A percentile compares a stretch with the other conserved stretches of the same genome.
Conservation (phyloP, 2,329 filamentous ascomycete species). For the Peltaster fructicola region DNA sequence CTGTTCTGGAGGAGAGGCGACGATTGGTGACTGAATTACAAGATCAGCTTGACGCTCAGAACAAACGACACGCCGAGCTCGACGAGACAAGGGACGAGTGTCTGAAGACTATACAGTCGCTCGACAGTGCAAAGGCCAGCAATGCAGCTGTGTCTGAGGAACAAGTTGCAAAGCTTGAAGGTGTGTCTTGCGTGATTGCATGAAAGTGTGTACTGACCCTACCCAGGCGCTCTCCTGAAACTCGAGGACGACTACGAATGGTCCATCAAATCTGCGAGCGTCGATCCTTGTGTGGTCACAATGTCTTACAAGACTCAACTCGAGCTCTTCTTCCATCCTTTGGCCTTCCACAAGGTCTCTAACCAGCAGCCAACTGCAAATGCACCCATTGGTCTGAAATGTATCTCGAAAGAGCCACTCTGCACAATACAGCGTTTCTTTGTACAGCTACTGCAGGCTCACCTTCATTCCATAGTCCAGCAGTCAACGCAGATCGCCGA, state of each 20-base stretch:
- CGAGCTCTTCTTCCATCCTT: conserved; percentile 53
- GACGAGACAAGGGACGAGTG: conserved; percentile 51
- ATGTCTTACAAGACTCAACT: conserved; percentile 58
- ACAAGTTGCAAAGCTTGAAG: too few species aligned
- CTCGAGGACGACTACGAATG: conserved; percentile 54
- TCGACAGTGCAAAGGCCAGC: too few species aligned
- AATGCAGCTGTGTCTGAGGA: too few species aligned
- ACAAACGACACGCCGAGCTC: conserved; percentile 43
- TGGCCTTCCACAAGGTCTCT: conserved; percentile 32
- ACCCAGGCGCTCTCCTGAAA: conserved; percentile 46
- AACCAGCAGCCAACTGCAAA: conserved; percentile 19
- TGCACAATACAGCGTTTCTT: conserved; percentile 59
- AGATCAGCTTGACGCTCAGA: conserved; percentile 48
- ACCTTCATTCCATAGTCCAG: conserved; percentile 45
- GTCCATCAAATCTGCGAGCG: conserved; percentile 45
- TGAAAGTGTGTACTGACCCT: too few species aligned
- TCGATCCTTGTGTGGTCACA: conserved; percentile 45
- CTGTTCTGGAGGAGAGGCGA: conserved; percentile 53
- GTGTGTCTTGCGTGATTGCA: too few species aligned
- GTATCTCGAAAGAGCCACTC: conserved; percentile 37
- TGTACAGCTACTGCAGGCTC: conserved; percentile 51
- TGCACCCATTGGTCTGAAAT: conserved; percentile 49
- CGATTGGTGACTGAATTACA: conserved; percentile 48
- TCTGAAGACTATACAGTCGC: too few species aligned
- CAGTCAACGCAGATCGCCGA: conserved; percentile 36